These are phyloP conservation scores for Hippophae rhamnoides DNA, from an alignment of 306 rosid species.

Conservation along the genomic window DNA sequence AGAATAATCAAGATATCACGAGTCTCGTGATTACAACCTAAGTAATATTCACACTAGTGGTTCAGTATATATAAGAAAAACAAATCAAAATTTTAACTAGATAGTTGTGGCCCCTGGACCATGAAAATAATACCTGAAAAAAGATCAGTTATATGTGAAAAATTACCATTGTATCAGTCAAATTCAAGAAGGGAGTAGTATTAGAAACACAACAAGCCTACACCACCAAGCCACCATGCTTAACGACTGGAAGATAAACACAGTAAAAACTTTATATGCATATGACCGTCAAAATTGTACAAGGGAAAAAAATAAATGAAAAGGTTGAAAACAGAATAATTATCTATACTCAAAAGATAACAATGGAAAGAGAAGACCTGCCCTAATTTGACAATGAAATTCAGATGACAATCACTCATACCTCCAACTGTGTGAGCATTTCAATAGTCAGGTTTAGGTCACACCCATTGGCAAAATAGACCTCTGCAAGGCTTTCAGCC, in stretches of 20 bases:
- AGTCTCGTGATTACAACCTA: not conserved
- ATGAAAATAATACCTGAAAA: slow-evolving; percentile 6
- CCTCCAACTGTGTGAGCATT: slow-evolving; percentile 96
- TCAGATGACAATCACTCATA: slow-evolving; percentile 22
- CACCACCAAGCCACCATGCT: slow-evolving; percentile 22
- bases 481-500: slow-evolving; percentile 82
- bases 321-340: not conserved
- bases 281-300: not conserved
- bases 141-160: not conserved
- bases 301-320: not conserved
- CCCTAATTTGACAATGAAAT: slow-evolving; percentile 10
- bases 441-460: slow-evolving; percentile 75
- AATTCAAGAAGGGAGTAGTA: slow-evolving; percentile 5
- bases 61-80: slow-evolving; percentile 8
- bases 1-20: slow-evolving; percentile 9
- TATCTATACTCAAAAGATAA: not conserved
- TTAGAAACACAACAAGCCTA: slow-evolving; percentile 14
- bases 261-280: not conserved
- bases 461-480: slow-evolving; percentile 74
- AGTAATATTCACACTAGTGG: slow-evolving; percentile 6
- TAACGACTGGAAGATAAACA: slow-evolving; percentile 21
- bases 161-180: not conserved
- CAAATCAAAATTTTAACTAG: not conserved
- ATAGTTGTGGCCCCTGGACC: slow-evolving; percentile 6
- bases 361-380: slow-evolving; percentile 1